These are phyloP conservation scores for Eucalyptus fibrosa DNA, from an alignment of 345 rosid genomes.

Conservation along the genomic window DNA sequence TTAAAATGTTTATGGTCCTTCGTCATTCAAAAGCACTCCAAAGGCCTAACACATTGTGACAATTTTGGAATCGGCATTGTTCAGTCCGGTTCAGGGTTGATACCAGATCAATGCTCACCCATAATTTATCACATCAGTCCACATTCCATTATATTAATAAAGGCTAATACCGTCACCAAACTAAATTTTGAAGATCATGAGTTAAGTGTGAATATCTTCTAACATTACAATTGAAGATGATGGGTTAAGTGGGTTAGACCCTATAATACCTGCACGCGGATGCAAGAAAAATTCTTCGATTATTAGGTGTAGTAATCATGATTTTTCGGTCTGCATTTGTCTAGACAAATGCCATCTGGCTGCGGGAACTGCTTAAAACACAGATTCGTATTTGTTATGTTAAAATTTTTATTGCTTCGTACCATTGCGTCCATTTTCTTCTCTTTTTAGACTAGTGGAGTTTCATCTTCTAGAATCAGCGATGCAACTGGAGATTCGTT, in stretches of 20 bases:
- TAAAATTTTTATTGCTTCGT: no score
- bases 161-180: neutral
- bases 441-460: no score
- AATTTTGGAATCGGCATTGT: neutral
- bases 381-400: neutral
- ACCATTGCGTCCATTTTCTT: no score
- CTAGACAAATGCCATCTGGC: neutral
- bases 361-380: neutral
- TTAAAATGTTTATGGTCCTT: neutral
- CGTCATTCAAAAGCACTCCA: neutral
- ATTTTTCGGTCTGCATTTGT: neutral
- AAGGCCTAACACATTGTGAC: neutral
- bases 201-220: neutral
- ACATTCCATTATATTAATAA: neutral
- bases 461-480: no score
- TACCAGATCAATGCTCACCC: neutral
- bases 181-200: neutral
- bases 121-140: neutral
- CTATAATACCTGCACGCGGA: accelerated
- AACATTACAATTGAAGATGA: neutral
- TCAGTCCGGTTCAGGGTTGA: neutral
- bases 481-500: no score
- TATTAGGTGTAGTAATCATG: neutral
- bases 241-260: neutral
- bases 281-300: neutral